Conservation (phyloP, 176 grass and related monocot genomes). For the Musa itinerans region DNA sequence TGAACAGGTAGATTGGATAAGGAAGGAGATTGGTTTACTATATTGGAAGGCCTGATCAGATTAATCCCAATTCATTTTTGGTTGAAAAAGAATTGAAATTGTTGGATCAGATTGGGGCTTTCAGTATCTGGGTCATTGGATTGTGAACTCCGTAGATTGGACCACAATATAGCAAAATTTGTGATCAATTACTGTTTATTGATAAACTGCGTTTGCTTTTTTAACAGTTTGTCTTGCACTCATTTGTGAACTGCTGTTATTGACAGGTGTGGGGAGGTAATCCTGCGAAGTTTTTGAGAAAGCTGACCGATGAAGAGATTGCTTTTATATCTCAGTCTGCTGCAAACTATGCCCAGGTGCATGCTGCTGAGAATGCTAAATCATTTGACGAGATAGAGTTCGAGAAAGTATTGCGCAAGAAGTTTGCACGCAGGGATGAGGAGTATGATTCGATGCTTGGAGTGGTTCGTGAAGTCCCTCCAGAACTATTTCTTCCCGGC, state of each 20-base stretch:
- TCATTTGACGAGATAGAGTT: constrained; percentile 85
- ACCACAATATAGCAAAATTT: background rate
- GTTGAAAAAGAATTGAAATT: no score
- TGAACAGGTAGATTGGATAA: no score
- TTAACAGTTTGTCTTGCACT: background rate
- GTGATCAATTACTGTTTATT: background rate
- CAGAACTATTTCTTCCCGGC: constrained; percentile 62
- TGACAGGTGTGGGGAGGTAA: constrained; percentile 88
- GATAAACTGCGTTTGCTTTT: background rate
- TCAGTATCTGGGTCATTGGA: background rate
- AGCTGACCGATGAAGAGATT: constrained; percentile 90
- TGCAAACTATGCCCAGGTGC: constrained; percentile 75
- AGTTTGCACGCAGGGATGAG: constrained; percentile 61
- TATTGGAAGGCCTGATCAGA: background rate
- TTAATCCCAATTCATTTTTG: background rate
- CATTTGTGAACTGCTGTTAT: background rate
- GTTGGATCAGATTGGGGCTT: background rate
- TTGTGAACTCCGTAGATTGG: background rate
- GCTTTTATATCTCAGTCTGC: constrained; percentile 70
- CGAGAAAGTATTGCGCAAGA: constrained; percentile 82
- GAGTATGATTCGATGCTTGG: constrained; percentile 90
- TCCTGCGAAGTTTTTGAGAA: constrained; percentile 90
- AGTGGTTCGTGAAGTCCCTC: constrained; percentile 64
- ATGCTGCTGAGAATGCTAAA: constrained; percentile 79
- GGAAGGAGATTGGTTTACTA: no score